A percentile compares a stretch with the other conserved stretches of the same genome.
Evolutionary conservation across 2,329 filamentous ascomycete species (phyloP).

Genomic region (Beauveria sp.): DNA sequence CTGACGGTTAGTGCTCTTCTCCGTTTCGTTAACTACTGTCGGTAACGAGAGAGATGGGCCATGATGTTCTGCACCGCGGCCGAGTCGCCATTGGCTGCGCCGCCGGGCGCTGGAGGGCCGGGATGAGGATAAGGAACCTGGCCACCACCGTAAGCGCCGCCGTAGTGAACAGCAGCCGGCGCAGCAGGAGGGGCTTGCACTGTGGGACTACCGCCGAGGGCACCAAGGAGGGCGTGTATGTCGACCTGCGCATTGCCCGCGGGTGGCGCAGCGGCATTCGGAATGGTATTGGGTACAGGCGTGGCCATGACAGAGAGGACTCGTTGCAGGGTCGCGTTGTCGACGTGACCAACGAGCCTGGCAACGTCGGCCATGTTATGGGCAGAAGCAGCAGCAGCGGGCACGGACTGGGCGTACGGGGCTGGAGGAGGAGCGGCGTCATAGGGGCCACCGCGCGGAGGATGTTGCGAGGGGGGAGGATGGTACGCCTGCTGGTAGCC

Average conservation of each 20-base stretch:
- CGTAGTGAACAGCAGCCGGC: conserved; percentile 21
- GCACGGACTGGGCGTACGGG: conserved; percentile 18
- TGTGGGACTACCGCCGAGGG: conserved; percentile 24
- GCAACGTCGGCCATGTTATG: conserved; percentile 45
- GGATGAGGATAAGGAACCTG: conserved; percentile 17
- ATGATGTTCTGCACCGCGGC: conserved; percentile 64
- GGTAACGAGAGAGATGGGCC: conserved; percentile 60
- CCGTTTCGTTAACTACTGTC: conserved; percentile 35
- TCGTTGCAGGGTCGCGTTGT: conserved; percentile 62
- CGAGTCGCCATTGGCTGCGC: conserved; percentile 24
- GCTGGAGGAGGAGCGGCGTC: conserved; percentile 17
- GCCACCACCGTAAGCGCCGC: conserved; percentile 23
- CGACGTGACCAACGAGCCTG: conserved; percentile 58
- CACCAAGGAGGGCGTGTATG: conserved; percentile 39
- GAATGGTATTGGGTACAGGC: neutral
- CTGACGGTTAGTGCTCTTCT: neutral
- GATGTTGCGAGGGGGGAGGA: conserved; percentile 21
- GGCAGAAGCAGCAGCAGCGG: conserved; percentile 19
- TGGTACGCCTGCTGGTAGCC: conserved; percentile 20
- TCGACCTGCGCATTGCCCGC: conserved; percentile 29
- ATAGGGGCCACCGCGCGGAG: conserved; percentile 17
- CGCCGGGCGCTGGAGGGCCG: neutral
- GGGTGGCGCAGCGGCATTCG: conserved; percentile 16
- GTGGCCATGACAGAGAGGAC: conserved; percentile 53
- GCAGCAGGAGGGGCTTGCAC: conserved; percentile 15